Percentiles rank a stretch among this genome's conserved stretches.
Evolutionary conservation across 1,139 yeast genomes (phyloP).

Genomic region (Suhomyces chickasaworum): DNA sequence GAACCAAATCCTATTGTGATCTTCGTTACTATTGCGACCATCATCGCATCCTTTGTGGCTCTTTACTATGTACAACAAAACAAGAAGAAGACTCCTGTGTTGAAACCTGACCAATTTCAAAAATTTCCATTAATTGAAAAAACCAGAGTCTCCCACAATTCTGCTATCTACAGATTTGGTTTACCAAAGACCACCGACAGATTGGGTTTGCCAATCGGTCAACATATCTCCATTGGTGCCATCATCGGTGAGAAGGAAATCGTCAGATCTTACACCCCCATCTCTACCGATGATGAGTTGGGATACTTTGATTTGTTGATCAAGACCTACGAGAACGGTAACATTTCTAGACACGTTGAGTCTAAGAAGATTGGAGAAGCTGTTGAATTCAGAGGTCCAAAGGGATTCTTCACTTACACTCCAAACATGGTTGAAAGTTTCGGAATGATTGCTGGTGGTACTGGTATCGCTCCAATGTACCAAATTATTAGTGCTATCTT

Average conservation of each 20-base stretch:
- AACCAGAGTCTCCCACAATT: conserved; percentile 75
- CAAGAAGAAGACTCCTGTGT: conserved; percentile 52
- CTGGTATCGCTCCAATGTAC: conserved; percentile 90
- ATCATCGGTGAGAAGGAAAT: conserved; percentile 78
- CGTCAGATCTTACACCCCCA: conserved; percentile 92
- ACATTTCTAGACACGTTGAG: conserved; percentile 77
- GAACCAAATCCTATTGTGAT: conserved; percentile 43
- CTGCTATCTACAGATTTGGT: conserved; percentile 83
- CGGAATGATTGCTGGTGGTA: conserved; percentile 95
- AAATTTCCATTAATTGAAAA: conserved; percentile 84
- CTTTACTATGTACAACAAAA: conserved; percentile 39
- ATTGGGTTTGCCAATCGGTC: conserved; percentile 93
- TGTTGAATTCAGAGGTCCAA: conserved; percentile 75
- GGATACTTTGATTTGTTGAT: conserved; percentile 90
- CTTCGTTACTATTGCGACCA: conserved; percentile 46
- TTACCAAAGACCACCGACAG: conserved; percentile 74
- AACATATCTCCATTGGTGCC: conserved; percentile 82
- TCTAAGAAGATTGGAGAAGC: conserved; percentile 55
- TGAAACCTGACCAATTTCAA: conserved; percentile 67
- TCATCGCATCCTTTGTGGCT: conserved; percentile 42
- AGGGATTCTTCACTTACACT: conserved; percentile 84
- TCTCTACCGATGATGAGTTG: conserved; percentile 78
- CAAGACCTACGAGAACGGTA: conserved; percentile 91
- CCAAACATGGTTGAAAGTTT: conserved; percentile 77
- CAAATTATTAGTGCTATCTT: conserved; percentile 84